Base-by-base conservation (phyloP, 345 rosid genomes). In the Ceriops decandra region DNA sequence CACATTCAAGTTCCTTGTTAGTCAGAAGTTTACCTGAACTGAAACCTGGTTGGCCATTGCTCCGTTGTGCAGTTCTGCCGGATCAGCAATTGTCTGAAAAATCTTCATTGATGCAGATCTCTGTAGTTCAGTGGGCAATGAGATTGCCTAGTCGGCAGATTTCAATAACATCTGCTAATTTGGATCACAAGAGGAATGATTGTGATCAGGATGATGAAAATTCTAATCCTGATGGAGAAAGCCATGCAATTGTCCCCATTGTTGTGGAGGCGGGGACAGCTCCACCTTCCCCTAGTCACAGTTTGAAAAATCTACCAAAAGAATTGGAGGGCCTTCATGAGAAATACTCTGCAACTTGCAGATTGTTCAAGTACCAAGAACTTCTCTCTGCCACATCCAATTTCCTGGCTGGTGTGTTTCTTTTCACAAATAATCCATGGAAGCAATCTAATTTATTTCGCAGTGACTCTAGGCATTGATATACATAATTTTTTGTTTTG, bases 31-130 rank as follows among this genome's bases (percentile, higher is more conserved):
- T 82, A 71, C 89, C 96, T 64, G 91, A 84, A 68, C 51, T 69
- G 64, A 86, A 77, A 66, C 93, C 97, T 21, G 97, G 99, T 33
- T 91, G 99, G 99, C 93, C 99, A 46, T 77, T 91, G 66, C 95
- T 84, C 66, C 84, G 87, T 36, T 88, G 78, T 63, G 68, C 88
- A 33, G 57, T 63, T 60, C 68, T 72, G 27, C 52, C 82, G 0
- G 76, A 87, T 42, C 60, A 60, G 62, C 74, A 69, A 60, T 69
- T 80, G 19, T 71, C 76, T 33, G 76, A 74, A 51, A 73, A 73
- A 62, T 78, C 87, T 60, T 76, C 81, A 2, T 54, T 71, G 26
- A 82, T 88, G 69, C 74, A 82, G 76, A 82, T 87, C 72, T 85
- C 42, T 26, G 75, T 71, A 54, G 79, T 76, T 57, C 79, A 76